Evolutionary conservation across 176 grass and related monocot genomes (phyloP), one percentile per base, ranked within the genome.

Genomic region (Aegilops tauschii): DNA sequence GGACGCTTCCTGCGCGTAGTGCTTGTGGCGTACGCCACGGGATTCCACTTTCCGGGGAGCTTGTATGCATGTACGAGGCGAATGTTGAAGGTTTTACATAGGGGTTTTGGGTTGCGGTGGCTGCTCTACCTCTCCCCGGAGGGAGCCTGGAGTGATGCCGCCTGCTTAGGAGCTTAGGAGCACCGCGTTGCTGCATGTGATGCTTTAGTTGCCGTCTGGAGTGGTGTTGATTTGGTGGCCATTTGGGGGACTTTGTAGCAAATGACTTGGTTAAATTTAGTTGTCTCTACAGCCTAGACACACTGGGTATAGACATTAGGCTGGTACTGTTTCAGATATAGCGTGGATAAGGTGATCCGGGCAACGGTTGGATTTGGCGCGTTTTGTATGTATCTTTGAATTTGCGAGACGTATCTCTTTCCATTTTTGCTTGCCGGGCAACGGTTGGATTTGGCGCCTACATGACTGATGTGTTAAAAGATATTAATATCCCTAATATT

Each of bases 261-360:
- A 85, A 52, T 40, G 30, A 3, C 8, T 58, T 56, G 73, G 63
- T 40, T 65, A 78, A 85, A 30, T 78, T 78, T 78, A 85, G 83
- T 21, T 23, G 44, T 61, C 3, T 79, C 14, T 30, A 13, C 73
- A 30, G 36, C 16, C 5, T 27, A 16, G 44, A 30, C 49, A 61
- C 47, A 20, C 11, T 23, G 76, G 47, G 11, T 42, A 8, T 69
- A 42, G 75, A 76, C 9, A 69, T 69, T 70, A 32, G 47, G 12
- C 32, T 16, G 21, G 10, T 14, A 40, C 36, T 45, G 36, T 45
- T 45, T 80, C 20, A 11, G 76, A 44, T 80, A 47, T 2, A 7
- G 14, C 8, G 65, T 61, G 35, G 49, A 61, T 72, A 23, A 27
- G 25, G 37, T 64, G 47, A 2, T 79, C 29, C 10, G 8, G 39